These are phyloP conservation scores for Mycena amicta DNA, from an alignment of 768 basidiomycete genomes.

Conservation along the genomic window DNA sequence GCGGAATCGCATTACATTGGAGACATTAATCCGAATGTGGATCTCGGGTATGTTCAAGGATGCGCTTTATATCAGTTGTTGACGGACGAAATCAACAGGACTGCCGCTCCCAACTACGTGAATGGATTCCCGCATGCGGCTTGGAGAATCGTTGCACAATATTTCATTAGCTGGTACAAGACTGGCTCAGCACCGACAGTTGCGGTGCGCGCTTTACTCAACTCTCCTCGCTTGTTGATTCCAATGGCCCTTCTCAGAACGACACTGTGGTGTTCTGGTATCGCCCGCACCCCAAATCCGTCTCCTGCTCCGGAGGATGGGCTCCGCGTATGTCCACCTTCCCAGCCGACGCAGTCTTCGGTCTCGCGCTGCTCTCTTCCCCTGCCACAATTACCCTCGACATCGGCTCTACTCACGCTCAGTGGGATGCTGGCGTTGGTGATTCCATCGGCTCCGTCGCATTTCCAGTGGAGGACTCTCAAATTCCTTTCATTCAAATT, in stretches of 20 bases:
- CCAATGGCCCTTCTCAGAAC: conserved; percentile 26
- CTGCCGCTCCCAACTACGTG: conserved; percentile 27
- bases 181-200: conserved; percentile 25
- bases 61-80: neutral
- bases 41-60: conserved; percentile 22
- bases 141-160: conserved; percentile 29
- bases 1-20: conserved; percentile 47
- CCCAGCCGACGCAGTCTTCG: conserved; percentile 42
- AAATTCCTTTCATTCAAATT: conserved; percentile 31
- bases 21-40: conserved; percentile 28
- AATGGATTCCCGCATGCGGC: conserved; percentile 27
- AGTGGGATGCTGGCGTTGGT: conserved; percentile 24
- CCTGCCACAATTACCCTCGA: conserved; percentile 35
- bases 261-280: conserved; percentile 31
- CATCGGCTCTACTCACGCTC: conserved; percentile 27
- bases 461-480: conserved; percentile 26
- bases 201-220: conserved; percentile 30
- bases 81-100: neutral
- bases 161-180: conserved; percentile 30
- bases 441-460: conserved; percentile 26
- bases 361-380: conserved; percentile 36
- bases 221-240: conserved; percentile 27
- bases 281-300: conserved; percentile 25
- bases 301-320: conserved; percentile 29
- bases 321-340: conserved; percentile 30